phyloP scores from a whole-genome alignment of 768 basidiomycete species.

The Podaxis sp. region DNA sequence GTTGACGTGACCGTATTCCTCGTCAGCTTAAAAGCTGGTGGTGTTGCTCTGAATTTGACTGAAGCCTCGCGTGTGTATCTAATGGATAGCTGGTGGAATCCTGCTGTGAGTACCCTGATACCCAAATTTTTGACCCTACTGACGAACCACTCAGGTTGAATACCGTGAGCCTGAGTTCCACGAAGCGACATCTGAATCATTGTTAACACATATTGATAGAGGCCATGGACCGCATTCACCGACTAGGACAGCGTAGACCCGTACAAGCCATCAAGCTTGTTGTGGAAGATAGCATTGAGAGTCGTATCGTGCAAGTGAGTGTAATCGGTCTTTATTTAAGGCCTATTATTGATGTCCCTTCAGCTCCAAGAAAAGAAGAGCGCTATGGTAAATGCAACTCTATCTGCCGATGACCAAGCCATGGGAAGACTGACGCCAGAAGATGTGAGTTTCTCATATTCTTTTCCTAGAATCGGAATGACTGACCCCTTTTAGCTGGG shows the following conservation, averaged over 20 bases:
- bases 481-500: slow-evolving; percentile 38
- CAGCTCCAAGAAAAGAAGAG: slow-evolving; percentile 96
- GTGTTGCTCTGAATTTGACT: slow-evolving; percentile 87
- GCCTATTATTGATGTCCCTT: slow-evolving; percentile 1
- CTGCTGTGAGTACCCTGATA: slow-evolving; percentile 56
- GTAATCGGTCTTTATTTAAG: background rate
- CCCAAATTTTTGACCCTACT: background rate
- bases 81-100: slow-evolving; percentile 99
- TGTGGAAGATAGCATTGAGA: slow-evolving; percentile 95
- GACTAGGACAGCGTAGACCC: slow-evolving; percentile 91
- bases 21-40: slow-evolving; percentile 94
- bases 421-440: slow-evolving; percentile 93
- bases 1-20: slow-evolving; percentile 97
- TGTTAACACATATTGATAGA: slow-evolving; percentile 42
- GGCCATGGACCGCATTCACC: slow-evolving; percentile 97
- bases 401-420: slow-evolving; percentile 82
- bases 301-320: slow-evolving; percentile 82
- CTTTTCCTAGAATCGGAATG: slow-evolving; percentile 15
- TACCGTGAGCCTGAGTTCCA: slow-evolving; percentile 56
- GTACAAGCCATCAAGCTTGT: slow-evolving; percentile 93
- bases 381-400: slow-evolving; percentile 89
- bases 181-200: background rate
- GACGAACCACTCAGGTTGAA: slow-evolving; percentile 52
- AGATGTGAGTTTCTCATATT: slow-evolving; percentile 46
- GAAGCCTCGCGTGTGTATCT: slow-evolving; percentile 93